phyloP scores from a whole-genome alignment of 805 yeast species.

The Kuraishia hungarica region DNA sequence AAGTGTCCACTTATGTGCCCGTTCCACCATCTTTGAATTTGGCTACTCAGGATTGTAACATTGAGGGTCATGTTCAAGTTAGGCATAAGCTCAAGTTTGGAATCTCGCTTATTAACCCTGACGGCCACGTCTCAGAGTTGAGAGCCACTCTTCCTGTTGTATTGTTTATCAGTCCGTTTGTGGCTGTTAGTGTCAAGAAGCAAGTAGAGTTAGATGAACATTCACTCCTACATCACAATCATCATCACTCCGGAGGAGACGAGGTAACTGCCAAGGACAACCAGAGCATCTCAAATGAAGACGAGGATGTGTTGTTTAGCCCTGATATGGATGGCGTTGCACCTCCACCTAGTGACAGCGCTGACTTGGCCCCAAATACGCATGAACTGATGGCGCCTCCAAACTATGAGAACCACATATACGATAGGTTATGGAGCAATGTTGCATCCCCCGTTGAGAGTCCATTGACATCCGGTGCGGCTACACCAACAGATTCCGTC shows the following conservation, averaged over 20 bases:
- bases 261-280: background rate
- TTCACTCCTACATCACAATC: background rate
- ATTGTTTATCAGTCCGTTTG: constrained; percentile 53
- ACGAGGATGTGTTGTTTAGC: constrained; percentile 31
- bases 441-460: constrained; percentile 35
- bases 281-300: constrained; percentile 9
- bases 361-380: constrained; percentile 18
- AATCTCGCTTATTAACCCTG: constrained; percentile 74
- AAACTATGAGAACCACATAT: constrained; percentile 69
- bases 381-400: constrained; percentile 72
- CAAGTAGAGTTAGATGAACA: background rate
- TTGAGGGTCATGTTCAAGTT: constrained; percentile 63
- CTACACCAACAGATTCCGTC: background rate
- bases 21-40: constrained; percentile 68
- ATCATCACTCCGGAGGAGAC: background rate
- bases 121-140: constrained; percentile 87
- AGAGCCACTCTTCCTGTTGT: constrained; percentile 82
- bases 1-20: constrained; percentile 45
- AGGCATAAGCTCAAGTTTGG: constrained; percentile 83
- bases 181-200: constrained; percentile 49
- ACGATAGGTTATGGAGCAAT: constrained; percentile 73
- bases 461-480: constrained; percentile 31
- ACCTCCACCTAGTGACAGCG: constrained; percentile 8
- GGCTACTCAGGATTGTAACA: constrained; percentile 82
- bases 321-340: constrained; percentile 23